A percentile compares a stretch with the other conserved stretches of the same genome.
Conservation (phyloP, 768 basidiomycete genomes). For the Termitomyces titanicus region DNA sequence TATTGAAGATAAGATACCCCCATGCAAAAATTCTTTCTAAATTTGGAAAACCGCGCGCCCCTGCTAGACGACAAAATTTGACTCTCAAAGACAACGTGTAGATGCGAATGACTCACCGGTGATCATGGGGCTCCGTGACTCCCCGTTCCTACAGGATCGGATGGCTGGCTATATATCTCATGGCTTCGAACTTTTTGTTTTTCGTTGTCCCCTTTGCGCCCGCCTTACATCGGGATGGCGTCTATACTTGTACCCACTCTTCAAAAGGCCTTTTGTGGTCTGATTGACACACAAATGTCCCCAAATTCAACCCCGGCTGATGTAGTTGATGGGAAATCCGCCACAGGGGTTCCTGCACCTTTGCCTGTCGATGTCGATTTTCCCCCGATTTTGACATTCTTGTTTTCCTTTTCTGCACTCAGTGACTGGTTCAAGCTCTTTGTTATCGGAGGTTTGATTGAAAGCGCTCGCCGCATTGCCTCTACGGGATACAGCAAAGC, state of each 20-base stretch:
- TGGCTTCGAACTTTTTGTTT: background rate
- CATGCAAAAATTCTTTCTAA: too few relatives aligned
- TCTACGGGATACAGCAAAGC: conserved; percentile 30
- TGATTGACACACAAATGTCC: background rate
- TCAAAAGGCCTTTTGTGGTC: conserved; percentile 39
- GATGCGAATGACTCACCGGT: background rate
- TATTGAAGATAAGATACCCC: too few relatives aligned
- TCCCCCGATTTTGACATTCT: conserved; percentile 12
- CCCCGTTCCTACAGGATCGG: background rate
- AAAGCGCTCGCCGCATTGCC: conserved; percentile 41
- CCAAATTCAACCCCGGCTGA: conserved; percentile 7
- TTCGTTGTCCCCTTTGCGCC: background rate
- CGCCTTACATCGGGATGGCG: background rate
- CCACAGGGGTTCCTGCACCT: background rate
- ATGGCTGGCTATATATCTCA: too few relatives aligned
- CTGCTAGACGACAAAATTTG: background rate
- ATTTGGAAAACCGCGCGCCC: too few relatives aligned
- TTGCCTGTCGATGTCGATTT: conserved; percentile 13
- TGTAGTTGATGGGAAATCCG: background rate
- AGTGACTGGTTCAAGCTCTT: conserved; percentile 52
- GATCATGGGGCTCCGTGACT: too few relatives aligned
- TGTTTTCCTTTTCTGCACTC: conserved; percentile 39
- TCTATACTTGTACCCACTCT: conserved; percentile 9
- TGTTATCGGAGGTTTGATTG: conserved; percentile 48
- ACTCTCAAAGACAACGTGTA: conserved; percentile 1